A percentile compares a stretch with the other conserved stretches of the same genome.
Evolutionary conservation across 768 basidiomycete species (phyloP).

Genomic region (Clathrus columnatus): DNA sequence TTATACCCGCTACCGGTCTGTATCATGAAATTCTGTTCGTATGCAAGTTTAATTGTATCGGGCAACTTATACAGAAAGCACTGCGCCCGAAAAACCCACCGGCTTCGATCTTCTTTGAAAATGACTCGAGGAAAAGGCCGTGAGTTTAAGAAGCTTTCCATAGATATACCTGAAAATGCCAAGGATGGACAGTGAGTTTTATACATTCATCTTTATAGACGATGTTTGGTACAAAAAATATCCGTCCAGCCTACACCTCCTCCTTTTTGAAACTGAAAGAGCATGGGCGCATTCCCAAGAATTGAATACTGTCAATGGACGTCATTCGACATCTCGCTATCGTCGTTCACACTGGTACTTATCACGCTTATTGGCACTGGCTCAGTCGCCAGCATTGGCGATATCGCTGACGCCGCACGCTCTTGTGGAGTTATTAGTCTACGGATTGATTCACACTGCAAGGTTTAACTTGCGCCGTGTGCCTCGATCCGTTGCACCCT

Average conservation of each 20-base stretch:
- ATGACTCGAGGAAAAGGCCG: conserved; percentile 83
- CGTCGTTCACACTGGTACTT: conserved; percentile 60
- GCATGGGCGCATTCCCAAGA: conserved; percentile 89
- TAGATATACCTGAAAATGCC: conserved; percentile 55
- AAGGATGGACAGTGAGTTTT: conserved; percentile 76
- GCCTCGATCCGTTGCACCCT: background rate
- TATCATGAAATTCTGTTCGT: background rate
- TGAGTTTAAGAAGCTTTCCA: conserved; percentile 79
- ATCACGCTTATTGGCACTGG: conserved; percentile 1
- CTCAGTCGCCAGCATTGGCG: conserved; percentile 10
- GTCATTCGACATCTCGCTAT: conserved; percentile 72
- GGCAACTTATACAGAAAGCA: conserved; percentile 58
- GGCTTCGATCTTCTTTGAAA: conserved; percentile 74
- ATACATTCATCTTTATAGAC: conserved; percentile 6
- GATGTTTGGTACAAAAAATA: background rate
- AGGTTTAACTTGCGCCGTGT: conserved; percentile 50
- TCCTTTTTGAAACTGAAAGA: conserved; percentile 86
- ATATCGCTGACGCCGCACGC: conserved; percentile 43
- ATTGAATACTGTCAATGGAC: conserved; percentile 47
- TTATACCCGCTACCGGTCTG: conserved; percentile 73
- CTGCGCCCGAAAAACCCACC: conserved; percentile 84
- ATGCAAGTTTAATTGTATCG: background rate
- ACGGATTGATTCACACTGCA: conserved; percentile 76
- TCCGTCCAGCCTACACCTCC: conserved; percentile 59
- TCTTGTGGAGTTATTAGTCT: conserved; percentile 62